Evolutionary conservation across 208 protist species (phyloP), one percentile per base, ranked within the genome.

Genomic region (Trypanosoma platydactyli): DNA sequence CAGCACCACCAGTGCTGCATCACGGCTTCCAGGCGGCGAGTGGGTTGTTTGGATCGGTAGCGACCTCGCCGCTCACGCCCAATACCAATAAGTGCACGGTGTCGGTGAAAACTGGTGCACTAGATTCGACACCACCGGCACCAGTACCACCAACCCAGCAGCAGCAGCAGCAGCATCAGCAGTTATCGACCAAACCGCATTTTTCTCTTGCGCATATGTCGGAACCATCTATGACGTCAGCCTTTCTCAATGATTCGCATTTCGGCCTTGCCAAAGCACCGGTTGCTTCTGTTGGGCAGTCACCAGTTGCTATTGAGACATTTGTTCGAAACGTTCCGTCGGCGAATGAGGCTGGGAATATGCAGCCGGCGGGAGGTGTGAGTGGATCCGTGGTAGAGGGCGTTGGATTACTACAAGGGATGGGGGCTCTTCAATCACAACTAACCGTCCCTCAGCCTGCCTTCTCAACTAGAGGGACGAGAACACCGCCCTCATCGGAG

Each of bases 41-140:
- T 50, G 56, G 5, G 41, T 2, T 50, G 22, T 40, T 54, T 41
- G 46, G 45, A 22, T 4, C 24, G 3, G 59, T 22, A 6, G 25
- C 45, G 46, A 27, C 45, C 5, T 29, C 42, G 29, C 46, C 42
- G 11, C 9, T 6, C 11, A 5, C 44, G n/a, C 61, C 30, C 1
- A 66, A 38, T 38, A 6, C 18, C 24, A 49, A 30, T 30, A 49
- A 66, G 12, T 18, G 5, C 35, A 35, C 56, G 50, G 57, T 29
- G 22, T 20, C 33, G 2, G 27, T 55, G 13, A 66, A 18, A 6
- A 24, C 46, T 20, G 38, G 25, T 22, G n/a, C 59, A 29, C 58
- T 24, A 38, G 55, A 61, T 44, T 67, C 69, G 44, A 18, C 60
- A 44, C 57, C 55, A 67, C 77, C 81, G 11, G 61, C 81, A 24